Evolutionary conservation across 2,329 filamentous ascomycete genomes (phyloP), one percentile per base, ranked within the genome.

Genomic region (Diaporthe helianthi): DNA sequence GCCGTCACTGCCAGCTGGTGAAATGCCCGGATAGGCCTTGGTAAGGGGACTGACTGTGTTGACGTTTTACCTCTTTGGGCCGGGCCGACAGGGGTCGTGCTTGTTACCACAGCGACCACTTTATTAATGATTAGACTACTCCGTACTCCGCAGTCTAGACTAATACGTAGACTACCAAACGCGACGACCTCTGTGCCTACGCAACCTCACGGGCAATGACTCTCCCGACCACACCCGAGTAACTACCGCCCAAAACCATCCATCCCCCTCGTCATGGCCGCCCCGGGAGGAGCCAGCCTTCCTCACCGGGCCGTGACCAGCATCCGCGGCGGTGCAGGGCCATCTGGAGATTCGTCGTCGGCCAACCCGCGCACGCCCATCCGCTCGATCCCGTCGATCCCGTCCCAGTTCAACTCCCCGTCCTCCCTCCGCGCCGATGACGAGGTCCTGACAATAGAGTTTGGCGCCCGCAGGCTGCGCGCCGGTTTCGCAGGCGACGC

Each of bases 401-500:
- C 89, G 38, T 81, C 88, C 60, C 79, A 83, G 38, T 87, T 89
- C 76, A 84, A 88, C 73, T 87, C 87, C 54, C 83, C 89, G 73
- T 86, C 89, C 70, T 80, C 89, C 75, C 79, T 92, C 73, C 84
- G 90, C 75, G 82, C 90, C 75, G 94, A 97, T 75, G 96, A 99
- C 76, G 96, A 98, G 73, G 84, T 91, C 8, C 80, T 97, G 6
- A 86, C 99, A 51, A 84, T 98, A 64, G 94, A 98, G 78, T 79
- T 98, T 44, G 94, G 94, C 1, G 87, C 92, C 12, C 88, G 95
- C 26, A 91, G 89, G 79, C 79, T 98, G 31, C 89, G 92, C 53
- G 90, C 92, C 12, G 96, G 96, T 0, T 96, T 98, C 77, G 93
- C 94, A 7, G 94, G 94, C 64, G 94, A 97, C 78, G 87, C 90